phyloP scores from a whole-genome alignment of 495 filamentous ascomycete species.

The Amorphotheca resinae region DNA sequence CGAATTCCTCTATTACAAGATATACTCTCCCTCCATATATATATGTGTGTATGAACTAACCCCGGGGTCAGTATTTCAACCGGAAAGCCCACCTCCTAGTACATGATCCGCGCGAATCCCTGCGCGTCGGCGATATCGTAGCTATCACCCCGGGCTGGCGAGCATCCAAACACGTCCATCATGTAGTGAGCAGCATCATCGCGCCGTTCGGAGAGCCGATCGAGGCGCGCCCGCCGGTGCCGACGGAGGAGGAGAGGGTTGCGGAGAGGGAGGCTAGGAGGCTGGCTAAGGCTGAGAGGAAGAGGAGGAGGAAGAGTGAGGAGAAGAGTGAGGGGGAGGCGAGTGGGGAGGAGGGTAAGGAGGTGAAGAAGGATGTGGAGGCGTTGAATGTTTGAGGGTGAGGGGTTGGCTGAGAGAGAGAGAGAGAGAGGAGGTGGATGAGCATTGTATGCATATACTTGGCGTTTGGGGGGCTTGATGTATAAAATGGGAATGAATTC shows the following conservation, averaged over 20 bases:
- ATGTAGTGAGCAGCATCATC: constrained; percentile 68
- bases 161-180: constrained; percentile 50
- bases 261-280: constrained; percentile 34
- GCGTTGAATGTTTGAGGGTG: not conserved
- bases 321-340: constrained; percentile 1
- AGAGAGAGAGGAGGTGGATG: not conserved
- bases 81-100: constrained; percentile 43
- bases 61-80: constrained; percentile 40
- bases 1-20: no score
- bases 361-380: not conserved
- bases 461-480: constrained; percentile 4
- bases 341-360: not conserved
- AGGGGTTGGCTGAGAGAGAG: not conserved
- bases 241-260: constrained; percentile 48
- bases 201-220: constrained; percentile 56
- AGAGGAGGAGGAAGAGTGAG: constrained; percentile 9
- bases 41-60: not conserved
- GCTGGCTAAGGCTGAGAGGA: constrained; percentile 36
- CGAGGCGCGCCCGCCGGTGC: constrained; percentile 48
- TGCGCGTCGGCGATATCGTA: constrained; percentile 68
- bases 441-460: not conserved
- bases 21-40: no score
- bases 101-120: constrained; percentile 61
- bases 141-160: constrained; percentile 57
- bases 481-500: not conserved